Base-by-base conservation (phyloP, 768 basidiomycete genomes). In the Daedalea quercina region DNA sequence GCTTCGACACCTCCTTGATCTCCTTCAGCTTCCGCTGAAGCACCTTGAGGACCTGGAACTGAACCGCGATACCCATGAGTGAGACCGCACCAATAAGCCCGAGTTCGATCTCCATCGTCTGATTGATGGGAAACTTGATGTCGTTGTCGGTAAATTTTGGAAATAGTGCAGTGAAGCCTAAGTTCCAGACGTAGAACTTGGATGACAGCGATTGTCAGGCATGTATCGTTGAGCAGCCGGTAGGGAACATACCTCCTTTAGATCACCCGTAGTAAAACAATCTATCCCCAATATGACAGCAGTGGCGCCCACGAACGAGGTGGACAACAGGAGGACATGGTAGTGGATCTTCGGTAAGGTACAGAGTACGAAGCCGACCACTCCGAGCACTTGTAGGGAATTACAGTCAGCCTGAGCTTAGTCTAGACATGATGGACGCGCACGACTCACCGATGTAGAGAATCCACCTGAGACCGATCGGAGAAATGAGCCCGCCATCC, bases 151-250 rank as follows among this genome's bases (percentile, higher is more conserved):
- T 70, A 59, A 84, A 93, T 60, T 87, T 89, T 9, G 88, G 83
- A 68, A 94, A 97, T 25, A 97, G 70, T 3, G 72, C 62, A 1
- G 72, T 76, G 71, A 94, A 96, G 37, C 95, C 95, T 48, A 98
- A 73, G 66, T 96, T 98, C 84, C 89, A 96, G 47, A 96, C 74
- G 70, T 96, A 97, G 71, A 96, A 96, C 90, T 95, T 55, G 25
- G 49, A 20, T 33, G 49, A 37, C 47, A 60, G 40, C 53, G 12
- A 31, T 35, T 54, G 23, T 47, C 58, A 26, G 40, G 50, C 55
- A 60, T 22, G 41, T 20, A 34, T 24, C 24, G 19, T 37, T 20
- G 53, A 51, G 33, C 28, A 44, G 34, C n/a, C n/a, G 45, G 15
- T 17, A 35, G 3, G 1, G 22, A 22, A 70, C 70, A 60, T 59